A percentile compares a stretch with the other conserved stretches of the same genome.
phyloP scores from a whole-genome alignment of 139 green algal genomes.

The Micromonas commoda region DNA sequence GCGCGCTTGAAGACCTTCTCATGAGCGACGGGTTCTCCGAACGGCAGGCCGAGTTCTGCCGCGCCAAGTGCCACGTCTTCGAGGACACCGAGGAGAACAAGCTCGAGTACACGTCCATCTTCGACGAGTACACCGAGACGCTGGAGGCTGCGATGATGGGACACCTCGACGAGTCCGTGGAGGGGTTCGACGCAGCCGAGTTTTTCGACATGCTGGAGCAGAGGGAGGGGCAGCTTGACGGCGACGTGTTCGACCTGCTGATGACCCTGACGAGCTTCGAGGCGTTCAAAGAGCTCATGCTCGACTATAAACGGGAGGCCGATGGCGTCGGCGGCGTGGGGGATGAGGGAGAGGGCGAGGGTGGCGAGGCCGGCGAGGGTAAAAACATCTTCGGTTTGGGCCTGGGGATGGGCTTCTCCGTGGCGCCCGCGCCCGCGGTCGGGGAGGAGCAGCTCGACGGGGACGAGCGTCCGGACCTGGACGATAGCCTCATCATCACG shows the following conservation, averaged over 20 bases:
- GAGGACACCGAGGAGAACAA: conserved; percentile 23
- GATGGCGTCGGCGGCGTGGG: not conserved
- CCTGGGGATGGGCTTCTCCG: not conserved
- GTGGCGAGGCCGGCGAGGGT: not conserved
- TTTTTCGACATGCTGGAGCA: conserved; percentile 13
- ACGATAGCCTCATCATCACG: conserved; percentile 8
- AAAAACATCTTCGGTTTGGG: not conserved
- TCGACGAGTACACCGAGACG: not conserved
- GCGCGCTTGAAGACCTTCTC: conserved; percentile 28
- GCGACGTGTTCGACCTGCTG: conserved; percentile 29
- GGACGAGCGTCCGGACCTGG: conserved; percentile 22
- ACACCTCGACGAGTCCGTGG: not conserved
- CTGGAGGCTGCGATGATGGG: conserved; percentile 13
- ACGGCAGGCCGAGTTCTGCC: not conserved
- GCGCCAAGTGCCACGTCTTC: conserved; percentile 21
- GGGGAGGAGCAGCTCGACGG: conserved; percentile 26
- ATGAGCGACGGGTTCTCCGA: not conserved
- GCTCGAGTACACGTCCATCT: conserved; percentile 25
- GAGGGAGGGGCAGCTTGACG: conserved; percentile 15
- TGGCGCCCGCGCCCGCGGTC: not conserved
- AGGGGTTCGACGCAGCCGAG: conserved; percentile 11
- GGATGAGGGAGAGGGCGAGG: not conserved
- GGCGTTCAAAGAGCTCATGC: conserved; percentile 28
- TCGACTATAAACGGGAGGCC: not conserved
- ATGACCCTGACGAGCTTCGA: conserved; percentile 16